A percentile compares a stretch with the other conserved stretches of the same genome.
Evolutionary conservation across 257 asterid genomes (phyloP).

Genomic region (Solanum piurae): DNA sequence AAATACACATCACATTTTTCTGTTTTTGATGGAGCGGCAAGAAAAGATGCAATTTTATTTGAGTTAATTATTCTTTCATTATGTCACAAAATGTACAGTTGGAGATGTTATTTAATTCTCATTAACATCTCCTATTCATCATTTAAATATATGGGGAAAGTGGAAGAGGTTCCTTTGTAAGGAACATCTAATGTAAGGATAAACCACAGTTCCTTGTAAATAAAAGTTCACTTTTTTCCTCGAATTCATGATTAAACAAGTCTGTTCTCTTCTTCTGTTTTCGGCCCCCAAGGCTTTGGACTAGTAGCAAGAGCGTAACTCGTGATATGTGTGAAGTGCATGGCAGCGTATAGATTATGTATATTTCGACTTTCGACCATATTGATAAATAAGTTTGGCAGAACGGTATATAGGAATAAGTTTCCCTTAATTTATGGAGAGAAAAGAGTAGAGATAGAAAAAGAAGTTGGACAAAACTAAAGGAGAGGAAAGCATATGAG

Average conservation of each 20-base stretch:
- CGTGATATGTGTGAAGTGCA: neutral
- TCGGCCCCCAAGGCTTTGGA: neutral
- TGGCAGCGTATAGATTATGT: neutral
- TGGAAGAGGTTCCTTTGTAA: neutral
- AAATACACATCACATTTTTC: neutral
- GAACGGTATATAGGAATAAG: no score
- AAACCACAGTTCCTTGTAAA: slow-evolving; percentile 8
- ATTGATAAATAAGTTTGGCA: no score
- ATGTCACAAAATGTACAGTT: slow-evolving; percentile 24
- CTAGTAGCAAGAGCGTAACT: neutral
- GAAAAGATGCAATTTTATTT: neutral
- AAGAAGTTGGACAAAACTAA: neutral
- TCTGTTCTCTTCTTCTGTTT: neutral
- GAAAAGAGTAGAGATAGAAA: neutral
- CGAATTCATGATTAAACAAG: neutral
- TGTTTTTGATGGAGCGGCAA: neutral
- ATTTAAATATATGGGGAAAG: slow-evolving; percentile 8
- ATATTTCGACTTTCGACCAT: neutral
- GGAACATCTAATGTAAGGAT: slow-evolving; percentile 3
- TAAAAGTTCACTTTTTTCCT: neutral
- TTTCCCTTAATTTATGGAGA: neutral
- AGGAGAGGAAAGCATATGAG: neutral
- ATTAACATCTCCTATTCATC: slow-evolving; percentile 28
- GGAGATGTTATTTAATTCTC: slow-evolving; percentile 35
- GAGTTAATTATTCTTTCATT: slow-evolving; percentile 2